Conservation (phyloP, 306 rosid species). For the Fagus crenata region DNA sequence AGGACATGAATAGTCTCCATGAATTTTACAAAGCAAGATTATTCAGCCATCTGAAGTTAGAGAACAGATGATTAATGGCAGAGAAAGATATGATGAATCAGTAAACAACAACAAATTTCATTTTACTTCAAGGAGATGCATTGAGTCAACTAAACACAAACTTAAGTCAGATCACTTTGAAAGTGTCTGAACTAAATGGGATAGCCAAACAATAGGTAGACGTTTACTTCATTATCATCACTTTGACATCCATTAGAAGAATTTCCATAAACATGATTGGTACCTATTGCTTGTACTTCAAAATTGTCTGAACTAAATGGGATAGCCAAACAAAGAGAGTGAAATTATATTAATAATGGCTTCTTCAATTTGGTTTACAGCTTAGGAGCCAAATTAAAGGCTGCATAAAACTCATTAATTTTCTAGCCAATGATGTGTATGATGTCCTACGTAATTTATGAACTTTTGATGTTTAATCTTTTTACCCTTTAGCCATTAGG, state of each 20-base stretch:
- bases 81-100: conserved; percentile 5
- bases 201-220: too few relatives aligned
- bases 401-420: too few relatives aligned
- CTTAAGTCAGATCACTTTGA: conserved; percentile 39
- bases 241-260: conserved; percentile 62
- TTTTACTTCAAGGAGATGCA: conserved; percentile 19
- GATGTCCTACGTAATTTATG: too few relatives aligned
- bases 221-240: conserved; percentile 57
- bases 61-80: neutral
- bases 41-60: neutral
- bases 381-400: too few relatives aligned
- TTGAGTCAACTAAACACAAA: conserved; percentile 15
- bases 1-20: neutral
- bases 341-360: too few relatives aligned
- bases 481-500: too few relatives aligned
- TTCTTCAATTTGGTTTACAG: too few relatives aligned
- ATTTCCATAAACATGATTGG: conserved; percentile 53
- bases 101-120: conserved; percentile 16
- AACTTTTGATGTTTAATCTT: too few relatives aligned
- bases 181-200: too few relatives aligned
- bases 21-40: conserved; percentile 4
- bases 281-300: conserved; percentile 56
- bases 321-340: too few relatives aligned
- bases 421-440: too few relatives aligned
- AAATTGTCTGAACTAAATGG: conserved; percentile 56